Conservation (phyloP, 257 asterid species). For the Gardenia jasminoides region DNA sequence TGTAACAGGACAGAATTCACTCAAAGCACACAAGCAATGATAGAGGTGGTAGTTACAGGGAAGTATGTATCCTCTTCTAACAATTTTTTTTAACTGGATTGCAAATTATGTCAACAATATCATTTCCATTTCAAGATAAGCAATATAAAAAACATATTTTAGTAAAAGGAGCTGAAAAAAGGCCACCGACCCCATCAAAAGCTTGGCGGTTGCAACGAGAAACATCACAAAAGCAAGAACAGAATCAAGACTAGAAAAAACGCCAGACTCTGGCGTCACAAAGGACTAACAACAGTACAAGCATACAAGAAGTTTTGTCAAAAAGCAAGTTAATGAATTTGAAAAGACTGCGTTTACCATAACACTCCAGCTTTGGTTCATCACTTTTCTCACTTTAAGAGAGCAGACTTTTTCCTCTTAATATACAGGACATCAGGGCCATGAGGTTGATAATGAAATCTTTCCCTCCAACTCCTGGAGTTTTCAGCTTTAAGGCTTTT, state of each 20-base stretch:
- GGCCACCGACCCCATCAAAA: background rate
- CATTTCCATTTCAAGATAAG: background rate
- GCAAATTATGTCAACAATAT: background rate
- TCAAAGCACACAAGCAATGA: background rate
- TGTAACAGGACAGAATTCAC: background rate
- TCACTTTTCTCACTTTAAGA: background rate
- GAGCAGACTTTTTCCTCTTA: background rate
- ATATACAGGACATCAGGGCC: background rate
- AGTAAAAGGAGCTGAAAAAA: background rate
- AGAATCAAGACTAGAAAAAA: background rate
- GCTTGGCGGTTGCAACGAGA: background rate
- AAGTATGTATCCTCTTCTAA: background rate
- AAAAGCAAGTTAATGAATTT: background rate
- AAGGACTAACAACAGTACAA: background rate
- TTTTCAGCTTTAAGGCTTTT: background rate
- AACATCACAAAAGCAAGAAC: background rate
- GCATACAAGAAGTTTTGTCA: background rate
- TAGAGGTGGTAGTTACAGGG: background rate
- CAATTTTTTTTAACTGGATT: background rate
- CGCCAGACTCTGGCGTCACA: background rate
- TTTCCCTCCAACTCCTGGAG: background rate
- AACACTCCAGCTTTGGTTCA: background rate
- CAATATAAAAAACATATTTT: background rate
- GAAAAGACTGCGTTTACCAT: slow-evolving; percentile 1
- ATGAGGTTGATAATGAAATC: background rate